Percentiles rank a stretch among this genome's conserved stretches.
phyloP scores from a whole-genome alignment of 1,139 yeast genomes.

The Nakaseomyces nivariensis region DNA sequence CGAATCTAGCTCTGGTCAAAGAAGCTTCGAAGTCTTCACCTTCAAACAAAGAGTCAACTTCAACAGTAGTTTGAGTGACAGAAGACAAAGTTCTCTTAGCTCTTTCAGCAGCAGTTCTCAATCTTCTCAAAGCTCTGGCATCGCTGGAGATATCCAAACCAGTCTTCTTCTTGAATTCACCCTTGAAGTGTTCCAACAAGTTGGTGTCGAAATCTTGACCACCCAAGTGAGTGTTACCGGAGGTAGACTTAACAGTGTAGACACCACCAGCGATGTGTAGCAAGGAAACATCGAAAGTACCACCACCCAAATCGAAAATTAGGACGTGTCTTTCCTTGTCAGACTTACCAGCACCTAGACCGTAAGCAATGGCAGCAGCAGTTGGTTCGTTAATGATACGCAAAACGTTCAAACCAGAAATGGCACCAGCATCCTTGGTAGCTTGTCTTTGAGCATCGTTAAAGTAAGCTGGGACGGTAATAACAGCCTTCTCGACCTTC shows the following conservation, averaged over 20 bases:
- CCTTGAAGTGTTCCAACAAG: constrained; percentile 82
- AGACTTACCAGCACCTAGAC: constrained; percentile 79
- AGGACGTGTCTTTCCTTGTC: constrained; percentile 83
- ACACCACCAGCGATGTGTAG: constrained; percentile 95
- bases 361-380: constrained; percentile 97
- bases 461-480: constrained; percentile 96
- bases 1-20: constrained; percentile 96
- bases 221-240: constrained; percentile 99
- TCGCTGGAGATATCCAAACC: constrained; percentile 80
- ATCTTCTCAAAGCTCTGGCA: constrained; percentile 92
- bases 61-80: constrained; percentile 88
- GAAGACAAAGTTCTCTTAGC: constrained; percentile 97
- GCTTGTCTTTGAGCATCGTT: constrained; percentile 98
- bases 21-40: constrained; percentile 93
- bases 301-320: constrained; percentile 96
- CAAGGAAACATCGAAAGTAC: constrained; percentile 95
- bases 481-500: constrained; percentile 89
- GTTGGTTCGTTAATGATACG: constrained; percentile 97
- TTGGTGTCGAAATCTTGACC: constrained; percentile 98
- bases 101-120: constrained; percentile 97
- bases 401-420: constrained; percentile 91
- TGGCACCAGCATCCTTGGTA: constrained; percentile 97
- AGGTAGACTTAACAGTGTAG: constrained; percentile 96
- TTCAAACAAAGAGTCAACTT: constrained; percentile 87
- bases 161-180: constrained; percentile 91